Evolutionary conservation across 208 protist genomes (phyloP).

Genomic region (Trypanosoma scelopori): DNA sequence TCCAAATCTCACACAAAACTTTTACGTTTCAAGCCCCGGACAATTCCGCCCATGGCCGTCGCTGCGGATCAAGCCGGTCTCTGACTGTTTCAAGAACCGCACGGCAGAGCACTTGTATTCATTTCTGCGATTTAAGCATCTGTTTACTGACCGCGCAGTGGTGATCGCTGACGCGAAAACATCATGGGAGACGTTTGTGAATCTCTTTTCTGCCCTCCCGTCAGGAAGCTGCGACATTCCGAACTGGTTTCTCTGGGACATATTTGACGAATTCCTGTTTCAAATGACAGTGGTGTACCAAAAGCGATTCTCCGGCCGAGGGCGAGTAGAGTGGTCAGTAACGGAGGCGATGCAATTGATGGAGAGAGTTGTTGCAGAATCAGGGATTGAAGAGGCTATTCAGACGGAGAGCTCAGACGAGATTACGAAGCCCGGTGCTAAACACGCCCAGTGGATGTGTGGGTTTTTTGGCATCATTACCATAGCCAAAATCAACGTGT

Average conservation of each 20-base stretch:
- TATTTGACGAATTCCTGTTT: constrained; percentile 90
- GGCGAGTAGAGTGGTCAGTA: constrained; percentile 66
- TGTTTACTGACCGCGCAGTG: constrained; percentile 74
- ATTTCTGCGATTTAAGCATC: constrained; percentile 84
- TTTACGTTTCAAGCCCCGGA: constrained; percentile 63
- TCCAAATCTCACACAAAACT: constrained; percentile 67
- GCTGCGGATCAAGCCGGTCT: constrained; percentile 56
- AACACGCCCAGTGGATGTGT: constrained; percentile 61
- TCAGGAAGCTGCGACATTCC: constrained; percentile 63
- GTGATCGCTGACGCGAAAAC: constrained; percentile 48
- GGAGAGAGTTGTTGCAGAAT: constrained; percentile 59
- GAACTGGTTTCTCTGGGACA: constrained; percentile 87
- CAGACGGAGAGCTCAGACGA: constrained; percentile 42
- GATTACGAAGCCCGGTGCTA: constrained; percentile 30
- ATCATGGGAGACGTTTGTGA: constrained; percentile 76
- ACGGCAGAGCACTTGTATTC: constrained; percentile 78
- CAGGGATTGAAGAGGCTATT: constrained; percentile 52
- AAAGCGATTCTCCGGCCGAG: constrained; percentile 61
- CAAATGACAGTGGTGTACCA: constrained; percentile 90
- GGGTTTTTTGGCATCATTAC: constrained; percentile 86
- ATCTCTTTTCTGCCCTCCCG: constrained; percentile 55
- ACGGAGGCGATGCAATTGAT: constrained; percentile 57
- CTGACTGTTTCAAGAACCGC: constrained; percentile 62
- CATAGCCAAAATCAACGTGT: constrained; percentile 77
- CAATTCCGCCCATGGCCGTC: constrained; percentile 81